Evolutionary conservation across 768 basidiomycete genomes (phyloP), one percentile per base, ranked within the genome.

Genomic region (Lactarius psammicola): DNA sequence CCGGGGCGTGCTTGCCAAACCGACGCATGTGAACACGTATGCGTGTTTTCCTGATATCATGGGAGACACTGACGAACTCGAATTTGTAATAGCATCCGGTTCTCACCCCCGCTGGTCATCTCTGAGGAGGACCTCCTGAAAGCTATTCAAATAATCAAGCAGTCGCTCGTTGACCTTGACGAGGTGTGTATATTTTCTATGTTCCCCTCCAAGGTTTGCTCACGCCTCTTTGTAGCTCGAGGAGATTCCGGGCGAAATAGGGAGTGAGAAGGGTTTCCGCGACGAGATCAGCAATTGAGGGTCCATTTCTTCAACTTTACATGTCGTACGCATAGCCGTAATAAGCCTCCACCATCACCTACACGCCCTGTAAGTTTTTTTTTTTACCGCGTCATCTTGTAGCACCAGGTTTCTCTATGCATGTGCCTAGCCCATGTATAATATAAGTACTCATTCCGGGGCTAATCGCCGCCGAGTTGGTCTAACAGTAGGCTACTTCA

Each of bases 101-200:
- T 99, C 75, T 94, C 97, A 2, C 96, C 96, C n/a, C 96, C 96
- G 2, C 78, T 99, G 62, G 93, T 98, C 68, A 99, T 99, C 65
- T 81, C 85, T n/a, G 94, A 97, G 72, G 86, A 84, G 23, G 94
- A 97, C 67, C 74, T 98, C 66, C 79, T 81, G 75, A 86, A 85
- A 75, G 89, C 88, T 26, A 82, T 97, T 17, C 76, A 75, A 63
- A 86, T 91, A 63, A 93, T 99, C 72, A 85, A 85, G 26, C 84
- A 90, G 70, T 88, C 85, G 59, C 78, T 98, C 55, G 75, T 78
- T 13, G 95, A 97, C 73, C 83, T 98, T 55, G 96, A 98, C 75
- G 79, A 80, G 75, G 90, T 90, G 46, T 57, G 83, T 77, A 46
- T 11, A 46, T 11, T 10, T 8, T 11, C 31, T 65, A 42, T 40